Percentiles rank a stretch among this genome's conserved stretches.
These are phyloP conservation scores for Lagenaria siceraria DNA, from an alignment of 306 rosid species.

Conservation along the genomic window DNA sequence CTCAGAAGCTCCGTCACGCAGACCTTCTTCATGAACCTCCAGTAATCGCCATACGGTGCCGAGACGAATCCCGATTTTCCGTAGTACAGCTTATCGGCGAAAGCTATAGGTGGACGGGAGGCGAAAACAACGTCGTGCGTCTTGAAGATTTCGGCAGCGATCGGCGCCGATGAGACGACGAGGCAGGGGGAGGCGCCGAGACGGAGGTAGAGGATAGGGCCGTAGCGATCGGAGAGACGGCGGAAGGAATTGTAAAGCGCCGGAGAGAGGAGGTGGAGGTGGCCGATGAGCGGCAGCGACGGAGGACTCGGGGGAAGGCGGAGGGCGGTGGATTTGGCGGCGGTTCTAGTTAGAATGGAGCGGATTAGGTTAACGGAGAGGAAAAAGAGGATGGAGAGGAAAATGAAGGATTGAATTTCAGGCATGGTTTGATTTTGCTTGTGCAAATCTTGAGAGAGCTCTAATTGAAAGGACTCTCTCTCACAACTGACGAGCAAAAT, in stretches of 20 bases:
- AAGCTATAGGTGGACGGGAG: conserved; percentile 28
- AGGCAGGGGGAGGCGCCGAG: conserved; percentile 46
- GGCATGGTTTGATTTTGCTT: not conserved
- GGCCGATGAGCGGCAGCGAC: conserved; percentile 28
- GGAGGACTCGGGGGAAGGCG: conserved; percentile 26
- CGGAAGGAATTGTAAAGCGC: conserved; percentile 32
- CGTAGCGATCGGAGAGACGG: conserved; percentile 40
- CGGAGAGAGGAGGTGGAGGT: conserved; percentile 43
- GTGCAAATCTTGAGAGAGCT: not conserved
- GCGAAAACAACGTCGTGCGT: conserved; percentile 41
- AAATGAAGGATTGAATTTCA: not conserved
- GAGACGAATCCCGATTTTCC: conserved; percentile 41
- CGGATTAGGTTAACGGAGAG: conserved; percentile 6
- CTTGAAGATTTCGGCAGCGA: conserved; percentile 46
- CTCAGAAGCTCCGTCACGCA: conserved; percentile 61
- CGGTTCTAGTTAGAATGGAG: not conserved
- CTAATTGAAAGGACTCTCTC: no score
- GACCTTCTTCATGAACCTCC: conserved; percentile 67
- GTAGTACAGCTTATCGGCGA: conserved; percentile 40
- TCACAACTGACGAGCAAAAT: no score
- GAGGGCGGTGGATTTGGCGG: not conserved
- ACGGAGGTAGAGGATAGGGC: conserved; percentile 40
- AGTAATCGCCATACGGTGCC: conserved; percentile 55
- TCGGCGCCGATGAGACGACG: conserved; percentile 48
- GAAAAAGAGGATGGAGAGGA: conserved; percentile 8